phyloP scores from a whole-genome alignment of 768 basidiomycete species.

The Mycena epipterygia region DNA sequence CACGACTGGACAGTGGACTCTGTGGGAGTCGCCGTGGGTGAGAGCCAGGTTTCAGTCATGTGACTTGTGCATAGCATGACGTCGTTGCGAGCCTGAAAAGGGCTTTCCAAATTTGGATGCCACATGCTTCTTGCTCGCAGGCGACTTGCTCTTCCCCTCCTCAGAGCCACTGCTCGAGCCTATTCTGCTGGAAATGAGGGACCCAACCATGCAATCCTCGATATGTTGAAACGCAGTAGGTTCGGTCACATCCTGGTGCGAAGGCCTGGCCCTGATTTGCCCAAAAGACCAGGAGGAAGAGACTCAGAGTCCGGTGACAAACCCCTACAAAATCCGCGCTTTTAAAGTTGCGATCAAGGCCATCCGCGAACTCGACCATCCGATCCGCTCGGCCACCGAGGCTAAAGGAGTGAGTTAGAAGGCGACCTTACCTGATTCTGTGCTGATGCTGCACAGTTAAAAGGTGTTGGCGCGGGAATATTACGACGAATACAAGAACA shows the following conservation, averaged over 20 bases:
- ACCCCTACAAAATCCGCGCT: slow-evolving; percentile 64
- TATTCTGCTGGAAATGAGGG: slow-evolving; percentile 29
- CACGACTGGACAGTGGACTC: too few species aligned
- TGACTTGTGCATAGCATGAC: too few species aligned
- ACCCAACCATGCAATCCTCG: slow-evolving; percentile 54
- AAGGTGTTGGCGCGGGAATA: slow-evolving; percentile 58
- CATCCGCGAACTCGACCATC: slow-evolving; percentile 55
- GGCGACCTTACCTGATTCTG: slow-evolving; percentile 1
- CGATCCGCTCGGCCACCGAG: slow-evolving; percentile 60
- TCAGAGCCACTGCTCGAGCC: slow-evolving; percentile 8
- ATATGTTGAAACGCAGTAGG: slow-evolving; percentile 59
- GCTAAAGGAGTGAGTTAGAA: slow-evolving; percentile 49
- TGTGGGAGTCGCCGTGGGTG: too few species aligned
- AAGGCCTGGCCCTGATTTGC: slow-evolving; percentile 5
- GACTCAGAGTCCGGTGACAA: slow-evolving; percentile 48
- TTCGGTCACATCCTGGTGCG: slow-evolving; percentile 10
- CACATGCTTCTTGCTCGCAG: slow-evolving; percentile 24
- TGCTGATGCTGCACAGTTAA: slow-evolving; percentile 39
- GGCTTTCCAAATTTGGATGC: neutral
- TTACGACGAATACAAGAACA: slow-evolving; percentile 60
- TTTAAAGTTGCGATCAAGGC: slow-evolving; percentile 62
- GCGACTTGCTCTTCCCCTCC: slow-evolving; percentile 17
- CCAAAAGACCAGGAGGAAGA: slow-evolving; percentile 61
- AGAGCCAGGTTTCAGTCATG: too few species aligned
- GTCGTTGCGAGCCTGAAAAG: too few species aligned